Percentiles rank a stretch among this genome's conserved stretches.
phyloP scores from a whole-genome alignment of 1,139 yeast genomes.

The Hansenula sp. region DNA sequence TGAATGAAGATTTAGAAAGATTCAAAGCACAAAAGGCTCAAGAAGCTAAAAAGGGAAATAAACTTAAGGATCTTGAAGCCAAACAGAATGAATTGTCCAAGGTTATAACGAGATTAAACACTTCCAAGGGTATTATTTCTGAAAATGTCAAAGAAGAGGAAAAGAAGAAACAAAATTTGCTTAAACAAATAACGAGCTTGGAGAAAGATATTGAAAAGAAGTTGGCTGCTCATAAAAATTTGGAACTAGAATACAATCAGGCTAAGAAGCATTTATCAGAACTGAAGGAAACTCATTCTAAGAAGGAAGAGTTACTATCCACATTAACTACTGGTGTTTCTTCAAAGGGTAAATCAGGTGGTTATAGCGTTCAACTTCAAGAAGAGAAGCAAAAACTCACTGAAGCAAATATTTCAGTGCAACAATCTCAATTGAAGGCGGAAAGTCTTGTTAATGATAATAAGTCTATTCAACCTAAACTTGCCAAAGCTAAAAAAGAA shows the following conservation, averaged over 20 bases:
- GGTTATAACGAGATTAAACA: conserved; percentile 61
- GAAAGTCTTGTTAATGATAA: conserved; percentile 54
- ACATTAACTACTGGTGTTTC: conserved; percentile 90
- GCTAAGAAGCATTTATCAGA: conserved; percentile 40
- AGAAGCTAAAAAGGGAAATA: conserved; percentile 61
- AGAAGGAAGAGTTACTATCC: conserved; percentile 76
- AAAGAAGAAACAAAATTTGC: conserved; percentile 17
- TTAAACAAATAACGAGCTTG: conserved; percentile 18
- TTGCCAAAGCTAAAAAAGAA: conserved; percentile 52
- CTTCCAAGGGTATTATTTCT: conserved; percentile 53
- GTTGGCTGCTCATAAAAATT: conserved; percentile 21
- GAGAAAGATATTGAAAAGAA: conserved; percentile 23
- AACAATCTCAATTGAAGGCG: conserved; percentile 58
- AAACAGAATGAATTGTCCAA: conserved; percentile 57
- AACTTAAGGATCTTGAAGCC: conserved; percentile 55
- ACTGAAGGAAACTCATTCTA: conserved; percentile 46
- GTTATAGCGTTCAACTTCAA: conserved; percentile 71
- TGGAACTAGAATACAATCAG: conserved; percentile 37
- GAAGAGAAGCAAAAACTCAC: conserved; percentile 58
- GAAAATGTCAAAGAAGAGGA: conserved; percentile 53
- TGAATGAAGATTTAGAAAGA: conserved; percentile 57
- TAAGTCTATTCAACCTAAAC: conserved; percentile 45
- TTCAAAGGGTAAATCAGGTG: conserved; percentile 73
- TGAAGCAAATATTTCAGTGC: conserved; percentile 50
- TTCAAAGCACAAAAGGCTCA: conserved; percentile 52